Evolutionary conservation across 1,139 yeast genomes (phyloP), one percentile per base, ranked within the genome.

Genomic region (Saccharomyces pastorianus): DNA sequence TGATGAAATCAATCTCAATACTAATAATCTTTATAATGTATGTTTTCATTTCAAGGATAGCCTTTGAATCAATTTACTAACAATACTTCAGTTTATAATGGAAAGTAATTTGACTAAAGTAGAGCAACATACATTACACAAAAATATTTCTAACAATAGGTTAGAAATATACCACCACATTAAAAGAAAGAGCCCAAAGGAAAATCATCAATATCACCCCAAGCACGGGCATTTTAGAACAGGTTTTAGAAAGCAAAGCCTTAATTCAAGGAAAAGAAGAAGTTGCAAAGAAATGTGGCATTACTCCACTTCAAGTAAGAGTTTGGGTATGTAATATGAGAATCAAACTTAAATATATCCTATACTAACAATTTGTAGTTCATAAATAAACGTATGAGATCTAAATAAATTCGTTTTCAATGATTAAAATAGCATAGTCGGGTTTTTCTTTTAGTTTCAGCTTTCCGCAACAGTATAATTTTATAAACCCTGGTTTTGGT

Each of bases 251-350:
- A 56, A 58, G 52, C 57, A 53, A 47, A 55, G 53, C 47, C 57
- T 57, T 42, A 56, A 56, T 49, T 53, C 56, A 51, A 31, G 60
- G 56, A 50, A 53, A 58, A 48, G 52, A 53, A 49, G 54, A 53
- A 52, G 53, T 58, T 44, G 60, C 59, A 48, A 54, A 54, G 48
- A 54, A 56, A 50, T 56, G 58, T 51, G 58, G 57, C 44, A 38
- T 57, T 47, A 56, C 60, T 28, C 53, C 59, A 32, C 48, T 50
- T 44, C 60, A 58, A 55, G 57, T 58, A 32, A 55, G 59, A 50
- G 54, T 56, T 34, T 58, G 60, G 58, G 55, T 55, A 52, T 52
- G 54, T 52, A 48, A 2, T 11, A 47, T 14, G 29, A 11, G 23
- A 47, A 13, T 47, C 13, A 14, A 28, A 3, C 25, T 11, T 13